Percentiles rank a stretch among this genome's conserved stretches.
phyloP scores from a whole-genome alignment of 2,329 filamentous ascomycete species.

The Dactylellina leptospora region DNA sequence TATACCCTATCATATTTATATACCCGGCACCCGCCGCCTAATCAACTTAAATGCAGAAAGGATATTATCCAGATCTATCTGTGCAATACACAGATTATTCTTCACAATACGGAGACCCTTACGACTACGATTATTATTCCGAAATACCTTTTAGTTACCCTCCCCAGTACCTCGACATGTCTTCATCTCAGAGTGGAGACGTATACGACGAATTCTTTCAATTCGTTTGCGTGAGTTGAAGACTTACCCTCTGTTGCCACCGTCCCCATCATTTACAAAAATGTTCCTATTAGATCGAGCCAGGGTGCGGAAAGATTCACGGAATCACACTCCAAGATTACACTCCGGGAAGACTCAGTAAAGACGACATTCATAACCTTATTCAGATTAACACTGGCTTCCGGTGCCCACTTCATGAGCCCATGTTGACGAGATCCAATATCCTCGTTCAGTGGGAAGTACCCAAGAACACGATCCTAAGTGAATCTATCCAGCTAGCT shows the following conservation, averaged over 20 bases:
- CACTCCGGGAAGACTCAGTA: conserved; percentile 24
- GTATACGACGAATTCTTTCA: conserved; percentile 33
- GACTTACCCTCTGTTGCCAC: no score
- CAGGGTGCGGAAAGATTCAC: conserved; percentile 14
- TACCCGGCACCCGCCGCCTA: conserved; percentile 18
- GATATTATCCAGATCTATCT: conserved; percentile 22
- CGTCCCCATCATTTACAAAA: no score
- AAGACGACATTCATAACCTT: conserved; percentile 26
- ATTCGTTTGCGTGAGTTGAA: conserved; percentile 39
- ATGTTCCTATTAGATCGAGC: conserved; percentile 45
- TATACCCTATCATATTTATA: conserved; percentile 51
- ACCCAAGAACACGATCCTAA: conserved; percentile 20
- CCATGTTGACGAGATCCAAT: conserved; percentile 27
- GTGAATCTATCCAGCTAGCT: conserved; percentile 26
- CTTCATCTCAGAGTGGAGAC: conserved; percentile 15
- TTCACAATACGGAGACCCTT: conserved; percentile 27
- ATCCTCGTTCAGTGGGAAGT: conserved; percentile 47
- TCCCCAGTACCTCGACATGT: conserved; percentile 29
- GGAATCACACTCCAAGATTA: conserved; percentile 44
- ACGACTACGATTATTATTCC: conserved; percentile 21
- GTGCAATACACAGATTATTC: conserved; percentile 36
- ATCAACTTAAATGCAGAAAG: conserved; percentile 42
- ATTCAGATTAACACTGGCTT: conserved; percentile 46
- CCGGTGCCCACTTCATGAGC: conserved; percentile 41
- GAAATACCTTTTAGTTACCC: conserved; percentile 27